Percentiles rank a stretch among this genome's conserved stretches.
Conservation (phyloP, 768 basidiomycete genomes). For the Phanerochaete carnosa region DNA sequence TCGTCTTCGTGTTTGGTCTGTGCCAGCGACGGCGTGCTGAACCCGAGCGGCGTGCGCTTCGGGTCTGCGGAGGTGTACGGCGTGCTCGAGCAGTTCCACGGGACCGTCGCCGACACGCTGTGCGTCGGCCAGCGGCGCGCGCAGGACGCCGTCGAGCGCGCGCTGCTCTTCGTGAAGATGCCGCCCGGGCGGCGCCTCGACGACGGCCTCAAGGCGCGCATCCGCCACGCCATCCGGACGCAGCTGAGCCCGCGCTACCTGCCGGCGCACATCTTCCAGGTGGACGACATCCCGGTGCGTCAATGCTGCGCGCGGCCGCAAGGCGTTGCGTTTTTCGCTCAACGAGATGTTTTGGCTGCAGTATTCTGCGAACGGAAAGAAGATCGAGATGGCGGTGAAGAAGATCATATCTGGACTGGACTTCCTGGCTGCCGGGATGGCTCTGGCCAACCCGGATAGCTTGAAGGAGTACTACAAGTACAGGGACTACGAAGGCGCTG, state of each 20-base stretch:
- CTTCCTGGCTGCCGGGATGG: constrained; percentile 67
- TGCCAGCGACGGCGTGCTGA: constrained; percentile 38
- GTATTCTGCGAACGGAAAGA: constrained; percentile 78
- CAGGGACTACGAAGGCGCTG: constrained; percentile 42
- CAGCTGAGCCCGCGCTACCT: constrained; percentile 72
- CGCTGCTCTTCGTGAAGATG: constrained; percentile 71
- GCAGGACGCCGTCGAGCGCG: constrained; percentile 68
- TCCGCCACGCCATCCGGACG: constrained; percentile 56
- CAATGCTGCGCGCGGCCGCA: background rate
- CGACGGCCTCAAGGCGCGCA: constrained; percentile 44
- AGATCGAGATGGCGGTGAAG: constrained; percentile 77
- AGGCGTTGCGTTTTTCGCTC: background rate
- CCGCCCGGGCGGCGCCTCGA: constrained; percentile 43
- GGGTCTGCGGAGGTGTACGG: constrained; percentile 74
- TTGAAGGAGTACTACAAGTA: constrained; percentile 64
- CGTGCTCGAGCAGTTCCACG: constrained; percentile 22
- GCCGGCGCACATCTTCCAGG: constrained; percentile 61
- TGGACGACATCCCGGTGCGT: constrained; percentile 67
- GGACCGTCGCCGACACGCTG: constrained; percentile 70
- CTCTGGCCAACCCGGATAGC: constrained; percentile 70
- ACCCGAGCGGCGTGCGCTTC: constrained; percentile 81
- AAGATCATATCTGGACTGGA: constrained; percentile 67
- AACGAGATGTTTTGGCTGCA: constrained; percentile 24
- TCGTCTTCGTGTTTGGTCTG: background rate
- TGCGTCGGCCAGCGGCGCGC: constrained; percentile 69